Evolutionary conservation across 345 rosid species (phyloP).

Genomic region (Cochlearia excelsa): DNA sequence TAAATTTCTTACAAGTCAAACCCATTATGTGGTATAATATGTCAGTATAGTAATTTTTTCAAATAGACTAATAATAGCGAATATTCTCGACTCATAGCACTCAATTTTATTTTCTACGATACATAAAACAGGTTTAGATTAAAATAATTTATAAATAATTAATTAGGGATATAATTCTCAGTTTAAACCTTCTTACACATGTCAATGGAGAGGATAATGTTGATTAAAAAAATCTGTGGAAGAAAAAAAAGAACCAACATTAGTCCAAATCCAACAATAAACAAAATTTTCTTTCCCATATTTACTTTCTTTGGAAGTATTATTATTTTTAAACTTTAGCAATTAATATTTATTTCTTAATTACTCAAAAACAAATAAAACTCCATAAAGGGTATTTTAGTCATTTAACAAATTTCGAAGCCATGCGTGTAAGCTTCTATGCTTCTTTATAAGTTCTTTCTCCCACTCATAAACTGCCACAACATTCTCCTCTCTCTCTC

Average conservation of each 20-base stretch:
- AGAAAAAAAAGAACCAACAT: neutral
- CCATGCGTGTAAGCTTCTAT: slow-evolving; percentile 8
- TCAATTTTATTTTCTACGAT: no score
- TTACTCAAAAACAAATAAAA: neutral
- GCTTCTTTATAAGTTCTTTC: slow-evolving; percentile 18
- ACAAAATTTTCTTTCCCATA: slow-evolving; percentile 13
- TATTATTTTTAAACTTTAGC: neutral
- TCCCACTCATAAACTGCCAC: slow-evolving; percentile 20
- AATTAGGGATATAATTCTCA: no score
- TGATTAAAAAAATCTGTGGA: neutral
- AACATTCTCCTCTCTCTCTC: neutral
- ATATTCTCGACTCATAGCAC: no score
- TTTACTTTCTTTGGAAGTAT: slow-evolving; percentile 5
- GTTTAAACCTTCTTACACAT: no score
- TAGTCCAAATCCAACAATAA: slow-evolving; percentile 10
- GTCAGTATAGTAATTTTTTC: no score
- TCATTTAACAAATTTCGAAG: neutral
- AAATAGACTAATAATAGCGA: no score
- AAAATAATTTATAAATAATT: no score
- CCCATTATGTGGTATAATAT: no score
- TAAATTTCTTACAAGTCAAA: no score
- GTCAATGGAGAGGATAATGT: no score
- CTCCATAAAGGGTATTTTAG: neutral
- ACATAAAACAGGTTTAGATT: no score
- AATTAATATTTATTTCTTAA: slow-evolving; percentile 8